These are phyloP conservation scores for Citrus sinensis DNA, from an alignment of 345 rosid genomes.

Conservation along the genomic window DVS_A1.0 CM039164.1:20140001-20140500, in stretches of 20 bases:
- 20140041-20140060: slow-evolving; percentile 25
- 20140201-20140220: slow-evolving; percentile 35
- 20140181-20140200: slow-evolving; percentile 21
- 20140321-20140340: slow-evolving; percentile 25
- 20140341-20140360: slow-evolving; percentile 6
- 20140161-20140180: slow-evolving; percentile 47
- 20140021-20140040: slow-evolving; percentile 60
- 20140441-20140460: slow-evolving; percentile 25
- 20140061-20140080: slow-evolving; percentile 37
- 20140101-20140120: neutral
- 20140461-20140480: slow-evolving; percentile 22
- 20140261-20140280: slow-evolving; percentile 68
- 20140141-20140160: slow-evolving; percentile 46
- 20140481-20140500: slow-evolving; percentile 36
- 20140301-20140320: slow-evolving; percentile 40
- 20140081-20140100: slow-evolving; percentile 17
- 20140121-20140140: slow-evolving; percentile 35
- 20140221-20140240: slow-evolving; percentile 46
- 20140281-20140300: slow-evolving; percentile 71
- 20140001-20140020: slow-evolving; percentile 50
- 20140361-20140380: slow-evolving; percentile 10
- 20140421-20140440: slow-evolving; percentile 46
- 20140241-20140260: slow-evolving; percentile 74
- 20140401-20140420: slow-evolving; percentile 60
- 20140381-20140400: slow-evolving; percentile 26